Percentiles rank a stretch among this genome's conserved stretches.
phyloP scores from a whole-genome alignment of 2,329 filamentous ascomycete genomes.

The Colletotrichum gloeosporioides region DNA sequence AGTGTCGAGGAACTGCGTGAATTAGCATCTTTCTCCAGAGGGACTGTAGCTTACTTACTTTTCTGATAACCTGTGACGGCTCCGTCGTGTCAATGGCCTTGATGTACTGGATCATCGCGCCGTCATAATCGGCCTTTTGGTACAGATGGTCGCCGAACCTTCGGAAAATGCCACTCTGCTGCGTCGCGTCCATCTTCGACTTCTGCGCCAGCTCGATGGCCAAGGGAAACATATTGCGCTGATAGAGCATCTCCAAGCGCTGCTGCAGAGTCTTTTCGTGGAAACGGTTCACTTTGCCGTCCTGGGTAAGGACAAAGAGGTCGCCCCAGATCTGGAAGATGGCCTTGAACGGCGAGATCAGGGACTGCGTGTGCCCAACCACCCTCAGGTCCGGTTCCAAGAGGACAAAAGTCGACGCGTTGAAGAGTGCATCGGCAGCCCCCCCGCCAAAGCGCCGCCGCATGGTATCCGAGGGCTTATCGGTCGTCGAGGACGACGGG shows the following conservation, averaged over 20 bases:
- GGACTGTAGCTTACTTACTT: constrained; percentile 53
- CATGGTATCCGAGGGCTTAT: constrained; percentile 63
- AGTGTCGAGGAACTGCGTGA: constrained; percentile 82
- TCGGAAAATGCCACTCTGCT: constrained; percentile 91
- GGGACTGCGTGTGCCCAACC: constrained; percentile 85
- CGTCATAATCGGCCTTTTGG: constrained; percentile 94
- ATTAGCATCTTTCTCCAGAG: constrained; percentile 28
- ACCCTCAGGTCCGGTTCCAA: constrained; percentile 92
- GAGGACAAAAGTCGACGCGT: constrained; percentile 85
- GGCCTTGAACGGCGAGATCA: constrained; percentile 79
- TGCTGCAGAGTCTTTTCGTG: constrained; percentile 91
- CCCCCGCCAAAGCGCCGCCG: constrained; percentile 73
- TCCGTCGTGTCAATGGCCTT: constrained; percentile 96
- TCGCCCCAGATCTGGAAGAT: constrained; percentile 91
- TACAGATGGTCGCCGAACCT: constrained; percentile 95
- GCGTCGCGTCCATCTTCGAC: constrained; percentile 76
- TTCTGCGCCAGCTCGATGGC: constrained; percentile 95
- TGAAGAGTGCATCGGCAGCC: constrained; percentile 79
- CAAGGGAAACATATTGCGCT: constrained; percentile 88
- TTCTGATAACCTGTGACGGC: constrained; percentile 93
- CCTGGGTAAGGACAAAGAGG: constrained; percentile 86
- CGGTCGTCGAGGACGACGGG: constrained; percentile 59
- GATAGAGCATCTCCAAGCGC: constrained; percentile 91
- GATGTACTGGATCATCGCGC: constrained; percentile 98
- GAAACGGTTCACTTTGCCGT: constrained; percentile 91